Conservation (phyloP, 2,329 filamentous ascomycete species). For the Aspergillus alliaceus region DNA sequence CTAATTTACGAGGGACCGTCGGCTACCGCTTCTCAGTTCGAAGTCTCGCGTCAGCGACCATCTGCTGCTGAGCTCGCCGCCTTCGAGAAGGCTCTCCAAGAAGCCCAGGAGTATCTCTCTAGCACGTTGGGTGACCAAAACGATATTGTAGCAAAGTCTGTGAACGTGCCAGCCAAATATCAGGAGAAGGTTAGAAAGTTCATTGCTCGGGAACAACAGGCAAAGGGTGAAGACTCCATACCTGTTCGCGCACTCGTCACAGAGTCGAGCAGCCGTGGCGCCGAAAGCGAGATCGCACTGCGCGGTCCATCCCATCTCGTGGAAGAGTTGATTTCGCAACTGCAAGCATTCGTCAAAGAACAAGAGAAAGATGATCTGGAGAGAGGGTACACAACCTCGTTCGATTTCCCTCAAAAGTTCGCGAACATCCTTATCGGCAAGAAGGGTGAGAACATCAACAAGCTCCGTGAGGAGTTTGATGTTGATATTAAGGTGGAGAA, state of each 20-base stretch:
- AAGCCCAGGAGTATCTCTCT: conserved; percentile 59
- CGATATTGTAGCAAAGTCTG: conserved; percentile 54
- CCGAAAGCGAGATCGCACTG: conserved; percentile 60
- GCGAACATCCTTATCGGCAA: conserved; percentile 79
- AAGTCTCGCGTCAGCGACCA: conserved; percentile 58
- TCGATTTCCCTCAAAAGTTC: conserved; percentile 93
- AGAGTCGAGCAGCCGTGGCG: conserved; percentile 27
- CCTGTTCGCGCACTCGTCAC: conserved; percentile 58
- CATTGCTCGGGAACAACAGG: conserved; percentile 57
- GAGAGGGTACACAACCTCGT: conserved; percentile 79
- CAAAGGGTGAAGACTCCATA: conserved; percentile 50
- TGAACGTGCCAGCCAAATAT: conserved; percentile 60
- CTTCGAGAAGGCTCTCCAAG: conserved; percentile 58
- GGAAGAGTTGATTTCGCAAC: conserved; percentile 69
- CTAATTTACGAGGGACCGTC: conserved; percentile 52
- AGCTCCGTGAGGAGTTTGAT: conserved; percentile 67
- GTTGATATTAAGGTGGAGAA: conserved; percentile 86
- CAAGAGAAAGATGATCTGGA: conserved; percentile 93
- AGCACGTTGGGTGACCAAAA: conserved; percentile 55
- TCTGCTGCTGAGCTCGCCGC: conserved; percentile 54
- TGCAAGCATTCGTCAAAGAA: conserved; percentile 76
- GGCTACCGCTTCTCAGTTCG: conserved; percentile 48
- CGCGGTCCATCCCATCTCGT: conserved; percentile 75
- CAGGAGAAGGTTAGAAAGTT: conserved; percentile 64
- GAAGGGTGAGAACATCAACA: conserved; percentile 68